phyloP scores from a whole-genome alignment of 2,329 filamentous ascomycete genomes.

The Dactylellina cionopaga region DNA sequence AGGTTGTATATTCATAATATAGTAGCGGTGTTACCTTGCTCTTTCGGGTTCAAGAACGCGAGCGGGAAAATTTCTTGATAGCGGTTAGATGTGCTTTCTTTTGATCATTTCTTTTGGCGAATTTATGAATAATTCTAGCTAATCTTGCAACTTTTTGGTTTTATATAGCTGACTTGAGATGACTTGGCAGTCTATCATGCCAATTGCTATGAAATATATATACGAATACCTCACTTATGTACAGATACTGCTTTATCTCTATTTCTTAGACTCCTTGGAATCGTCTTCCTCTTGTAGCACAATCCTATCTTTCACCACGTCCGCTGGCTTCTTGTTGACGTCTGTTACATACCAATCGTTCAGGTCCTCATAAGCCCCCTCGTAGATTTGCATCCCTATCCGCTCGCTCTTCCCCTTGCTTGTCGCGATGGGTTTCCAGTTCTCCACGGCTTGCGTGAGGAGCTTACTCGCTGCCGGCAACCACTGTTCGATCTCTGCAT shows the following conservation, averaged over 20 bases:
- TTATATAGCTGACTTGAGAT: no score
- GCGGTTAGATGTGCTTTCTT: no score
- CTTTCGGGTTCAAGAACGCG: no score
- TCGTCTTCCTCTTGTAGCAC: constrained; percentile 4
- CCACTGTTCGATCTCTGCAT: constrained; percentile 22
- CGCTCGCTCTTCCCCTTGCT: constrained; percentile 1
- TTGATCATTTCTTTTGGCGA: no score
- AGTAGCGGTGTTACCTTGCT: no score
- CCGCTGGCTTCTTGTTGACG: constrained; percentile 27
- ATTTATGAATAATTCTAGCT: no score
- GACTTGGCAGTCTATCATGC: no score
- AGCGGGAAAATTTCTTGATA: no score
- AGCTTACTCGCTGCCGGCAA: constrained; percentile 19
- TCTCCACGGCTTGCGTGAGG: constrained; percentile 8
- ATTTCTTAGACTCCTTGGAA: no score
- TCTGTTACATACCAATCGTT: constrained; percentile 33
- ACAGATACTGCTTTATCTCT: not conserved
- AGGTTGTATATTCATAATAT: no score
- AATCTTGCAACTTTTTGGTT: no score
- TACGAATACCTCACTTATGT: not conserved
- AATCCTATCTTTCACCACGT: constrained; percentile 35
- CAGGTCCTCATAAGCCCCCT: constrained; percentile 36
- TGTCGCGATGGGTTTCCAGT: constrained; percentile 26
- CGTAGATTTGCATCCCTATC: constrained; percentile 42
- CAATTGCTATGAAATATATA: no score